A percentile compares a stretch with the other conserved stretches of the same genome.
Conservation (phyloP, 2,329 filamentous ascomycete genomes). For the Ophiostoma triangulosporum region DNA sequence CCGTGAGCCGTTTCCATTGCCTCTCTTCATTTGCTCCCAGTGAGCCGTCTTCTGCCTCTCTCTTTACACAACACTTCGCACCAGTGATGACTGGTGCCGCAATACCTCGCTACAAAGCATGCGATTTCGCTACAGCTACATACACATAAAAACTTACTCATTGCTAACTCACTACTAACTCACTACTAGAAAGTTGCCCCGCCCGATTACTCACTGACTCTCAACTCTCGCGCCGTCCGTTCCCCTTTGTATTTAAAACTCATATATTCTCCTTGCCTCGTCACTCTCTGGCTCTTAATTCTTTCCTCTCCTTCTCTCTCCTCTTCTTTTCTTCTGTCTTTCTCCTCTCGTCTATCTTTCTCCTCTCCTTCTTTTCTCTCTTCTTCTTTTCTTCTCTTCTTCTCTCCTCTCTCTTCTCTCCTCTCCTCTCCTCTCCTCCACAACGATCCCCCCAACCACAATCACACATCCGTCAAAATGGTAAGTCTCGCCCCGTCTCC, state of each 20-base stretch:
- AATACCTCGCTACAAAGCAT: no score
- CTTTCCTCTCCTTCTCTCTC: neutral
- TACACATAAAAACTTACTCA: neutral
- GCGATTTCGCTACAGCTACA: slow-evolving; percentile 6
- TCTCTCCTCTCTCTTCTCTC: neutral
- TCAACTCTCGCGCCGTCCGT: neutral
- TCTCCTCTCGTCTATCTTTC: neutral
- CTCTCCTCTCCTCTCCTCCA: neutral
- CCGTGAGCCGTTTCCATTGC: no score
- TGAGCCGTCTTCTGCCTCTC: no score
- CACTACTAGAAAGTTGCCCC: neutral
- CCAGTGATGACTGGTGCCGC: no score
- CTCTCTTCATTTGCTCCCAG: no score
- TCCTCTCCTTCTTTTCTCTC: neutral
- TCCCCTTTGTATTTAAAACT: neutral
- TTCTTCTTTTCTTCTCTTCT: neutral
- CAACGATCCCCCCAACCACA: neutral
- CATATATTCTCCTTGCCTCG: neutral
- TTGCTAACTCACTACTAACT: neutral
- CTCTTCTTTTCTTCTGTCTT: neutral
- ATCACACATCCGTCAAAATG: slow-evolving; percentile 11
- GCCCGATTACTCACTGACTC: neutral
- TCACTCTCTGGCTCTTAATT: neutral
- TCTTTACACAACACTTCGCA: no score
- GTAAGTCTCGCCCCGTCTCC: slow-evolving; percentile 6